Evolutionary conservation across 306 rosid genomes (phyloP), one percentile per base, ranked within the genome.

Genomic region (Vicia sativa): DNA sequence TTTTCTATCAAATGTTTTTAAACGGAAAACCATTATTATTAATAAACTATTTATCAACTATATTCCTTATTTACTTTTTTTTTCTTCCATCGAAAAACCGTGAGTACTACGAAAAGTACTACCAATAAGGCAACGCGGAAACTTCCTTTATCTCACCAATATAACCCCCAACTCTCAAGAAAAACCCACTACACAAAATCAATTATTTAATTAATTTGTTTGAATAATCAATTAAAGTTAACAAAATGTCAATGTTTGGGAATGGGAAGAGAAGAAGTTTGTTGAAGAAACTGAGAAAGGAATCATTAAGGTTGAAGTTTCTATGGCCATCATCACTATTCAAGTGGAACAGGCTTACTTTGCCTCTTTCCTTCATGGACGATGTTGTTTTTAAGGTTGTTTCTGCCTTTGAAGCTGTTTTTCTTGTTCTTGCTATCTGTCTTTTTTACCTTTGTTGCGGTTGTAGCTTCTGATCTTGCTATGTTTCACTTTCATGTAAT

Each of bases 381-480:
- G 62, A 80, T 28, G 75, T 88, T 2, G 35, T 87, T 49, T 91
- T 91, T 70, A 80, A 77, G 85, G 43, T 91, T 23, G 42, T 85
- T 1, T 86, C 96, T 50, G 78, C 65, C 46, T 73, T 83, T 21
- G 97, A 91, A 68, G 88, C 89, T 3, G 31, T 88, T 7, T 55
- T 83, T 3, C 73, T 91, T 60, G 75, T 81, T 12, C 28, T 67
- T 62, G 7, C 56, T 0, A 72, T 85, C 50, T 71, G 64, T 21
- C 78, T 86, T 49, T 91, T 91, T 79, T 88, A 84, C 55, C 83
- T 86, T 16, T 81, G 70, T 12, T 91, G 89, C 35, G 96, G 96
- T 23, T 91, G 96, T 81, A 75, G 68, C 34, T 81, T 90, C 29
- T 87, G 76, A 82, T 46, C 2, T 10, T 3, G 19, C 0, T 19